Conservation (phyloP, 2,329 filamentous ascomycete species). For the Hypocrella siamensis region DNA sequence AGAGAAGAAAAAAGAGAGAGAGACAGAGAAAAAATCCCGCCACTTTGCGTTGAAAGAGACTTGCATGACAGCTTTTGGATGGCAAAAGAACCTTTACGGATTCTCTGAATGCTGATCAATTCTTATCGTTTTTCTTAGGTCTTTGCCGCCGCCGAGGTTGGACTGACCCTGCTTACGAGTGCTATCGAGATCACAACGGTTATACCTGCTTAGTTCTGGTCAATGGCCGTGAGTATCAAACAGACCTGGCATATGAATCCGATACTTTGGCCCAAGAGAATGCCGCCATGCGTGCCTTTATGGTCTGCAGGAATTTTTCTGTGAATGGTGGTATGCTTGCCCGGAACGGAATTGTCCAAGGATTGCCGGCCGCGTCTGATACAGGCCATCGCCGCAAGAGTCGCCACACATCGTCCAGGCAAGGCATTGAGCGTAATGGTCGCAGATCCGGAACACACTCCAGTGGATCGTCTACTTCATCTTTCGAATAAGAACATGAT, state of each 20-base stretch:
- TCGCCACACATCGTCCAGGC: conserved; percentile 32
- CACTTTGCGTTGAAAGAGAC: no score
- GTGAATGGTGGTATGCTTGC: conserved; percentile 87
- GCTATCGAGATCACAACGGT: conserved; percentile 56
- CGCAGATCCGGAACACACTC: conserved; percentile 42
- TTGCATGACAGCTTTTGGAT: no score
- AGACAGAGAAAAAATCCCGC: no score
- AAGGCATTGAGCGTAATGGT: conserved; percentile 26
- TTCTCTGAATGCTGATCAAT: not conserved
- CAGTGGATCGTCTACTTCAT: conserved; percentile 46
- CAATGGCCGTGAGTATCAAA: conserved; percentile 93
- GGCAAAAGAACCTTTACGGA: no score
- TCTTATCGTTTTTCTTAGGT: conserved; percentile 35
- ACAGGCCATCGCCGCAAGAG: conserved; percentile 33
- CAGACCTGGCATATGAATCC: conserved; percentile 69
- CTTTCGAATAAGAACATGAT: conserved; percentile 33
- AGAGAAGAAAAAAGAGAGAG: no score
- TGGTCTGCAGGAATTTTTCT: conserved; percentile 95
- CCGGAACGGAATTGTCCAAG: conserved; percentile 52
- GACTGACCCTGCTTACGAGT: conserved; percentile 81
- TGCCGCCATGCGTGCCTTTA: conserved; percentile 88
- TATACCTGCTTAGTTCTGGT: conserved; percentile 85
- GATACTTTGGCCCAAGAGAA: conserved; percentile 79
- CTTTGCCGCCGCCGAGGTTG: conserved; percentile 90
- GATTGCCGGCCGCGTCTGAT: conserved; percentile 37